These are phyloP conservation scores for Podaxis sp. DNA, from an alignment of 768 basidiomycete species.

Conservation along the genomic window DNA sequence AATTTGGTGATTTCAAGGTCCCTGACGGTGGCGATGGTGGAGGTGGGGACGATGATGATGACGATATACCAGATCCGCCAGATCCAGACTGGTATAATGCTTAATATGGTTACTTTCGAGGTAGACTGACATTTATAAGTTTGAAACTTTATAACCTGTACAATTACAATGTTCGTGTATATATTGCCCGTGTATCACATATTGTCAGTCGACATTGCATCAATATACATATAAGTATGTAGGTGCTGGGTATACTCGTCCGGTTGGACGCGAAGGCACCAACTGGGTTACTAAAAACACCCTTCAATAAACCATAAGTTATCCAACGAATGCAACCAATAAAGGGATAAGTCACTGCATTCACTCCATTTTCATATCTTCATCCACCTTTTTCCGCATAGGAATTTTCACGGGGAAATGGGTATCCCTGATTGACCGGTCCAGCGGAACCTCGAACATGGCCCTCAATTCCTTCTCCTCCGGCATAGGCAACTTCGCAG, in stretches of 20 bases:
- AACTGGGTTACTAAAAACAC: not conserved
- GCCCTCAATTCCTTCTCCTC: constrained; percentile 5
- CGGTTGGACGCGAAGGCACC: not conserved
- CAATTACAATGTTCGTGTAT: not conserved
- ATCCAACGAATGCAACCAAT: not conserved
- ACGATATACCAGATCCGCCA: constrained; percentile 9
- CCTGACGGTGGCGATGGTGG: not conserved
- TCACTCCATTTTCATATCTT: not conserved
- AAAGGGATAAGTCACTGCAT: not conserved
- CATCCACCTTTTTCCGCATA: not conserved
- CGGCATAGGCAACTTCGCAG: not conserved
- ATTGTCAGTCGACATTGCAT: not conserved
- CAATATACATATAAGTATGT: not conserved
- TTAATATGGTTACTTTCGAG: not conserved
- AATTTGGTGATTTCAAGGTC: constrained; percentile 51
- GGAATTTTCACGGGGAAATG: not conserved
- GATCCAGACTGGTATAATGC: constrained; percentile 1
- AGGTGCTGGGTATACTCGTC: not conserved
- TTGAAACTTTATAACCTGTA: not conserved
- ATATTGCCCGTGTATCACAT: not conserved
- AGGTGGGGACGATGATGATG: not conserved
- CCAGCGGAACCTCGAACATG: constrained; percentile 1
- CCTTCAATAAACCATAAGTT: not conserved
- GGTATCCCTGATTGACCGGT: not conserved
- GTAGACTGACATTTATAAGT: not conserved